Conservation (phyloP, 768 basidiomycete species). For the Russula vinacea region DNA sequence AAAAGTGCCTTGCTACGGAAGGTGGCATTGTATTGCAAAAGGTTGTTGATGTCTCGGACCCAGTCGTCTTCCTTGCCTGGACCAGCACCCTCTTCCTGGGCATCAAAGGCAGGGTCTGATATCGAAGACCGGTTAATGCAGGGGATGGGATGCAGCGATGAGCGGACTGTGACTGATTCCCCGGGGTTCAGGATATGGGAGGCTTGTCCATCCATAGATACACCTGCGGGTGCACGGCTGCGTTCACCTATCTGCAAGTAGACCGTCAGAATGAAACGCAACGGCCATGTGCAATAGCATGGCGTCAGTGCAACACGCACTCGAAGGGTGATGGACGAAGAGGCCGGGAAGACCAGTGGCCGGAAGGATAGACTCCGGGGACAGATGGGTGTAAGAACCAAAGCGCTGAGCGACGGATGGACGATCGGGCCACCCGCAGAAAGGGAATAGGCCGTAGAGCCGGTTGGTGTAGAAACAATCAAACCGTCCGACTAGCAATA, state of each 20-base stretch:
- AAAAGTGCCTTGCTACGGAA: constrained; percentile 87
- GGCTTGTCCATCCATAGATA: constrained; percentile 91
- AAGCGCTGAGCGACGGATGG: constrained; percentile 84
- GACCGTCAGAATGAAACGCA: background rate
- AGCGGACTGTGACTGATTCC: constrained; percentile 80
- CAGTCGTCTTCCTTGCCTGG: constrained; percentile 88
- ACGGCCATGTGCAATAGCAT: background rate
- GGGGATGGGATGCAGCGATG: constrained; percentile 86
- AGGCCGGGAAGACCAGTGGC: constrained; percentile 84
- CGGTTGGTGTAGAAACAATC: constrained; percentile 93
- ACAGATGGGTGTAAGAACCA: constrained; percentile 94
- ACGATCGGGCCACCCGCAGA: constrained; percentile 96
- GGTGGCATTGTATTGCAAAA: constrained; percentile 92
- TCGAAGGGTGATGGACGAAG: constrained; percentile 68
- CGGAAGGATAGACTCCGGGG: constrained; percentile 90
- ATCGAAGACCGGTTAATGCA: constrained; percentile 88
- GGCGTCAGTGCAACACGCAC: constrained; percentile 42
- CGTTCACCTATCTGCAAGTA: constrained; percentile 69
- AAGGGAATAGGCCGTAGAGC: constrained; percentile 93
- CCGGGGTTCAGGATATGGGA: constrained; percentile 80
- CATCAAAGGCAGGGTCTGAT: constrained; percentile 46
- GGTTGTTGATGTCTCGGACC: constrained; percentile 95
- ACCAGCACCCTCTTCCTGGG: constrained; percentile 59
- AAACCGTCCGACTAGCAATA: constrained; percentile 78
- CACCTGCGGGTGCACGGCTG: constrained; percentile 80